phyloP scores from a whole-genome alignment of 495 filamentous ascomycete species.

The Xylaria venustula region DNA sequence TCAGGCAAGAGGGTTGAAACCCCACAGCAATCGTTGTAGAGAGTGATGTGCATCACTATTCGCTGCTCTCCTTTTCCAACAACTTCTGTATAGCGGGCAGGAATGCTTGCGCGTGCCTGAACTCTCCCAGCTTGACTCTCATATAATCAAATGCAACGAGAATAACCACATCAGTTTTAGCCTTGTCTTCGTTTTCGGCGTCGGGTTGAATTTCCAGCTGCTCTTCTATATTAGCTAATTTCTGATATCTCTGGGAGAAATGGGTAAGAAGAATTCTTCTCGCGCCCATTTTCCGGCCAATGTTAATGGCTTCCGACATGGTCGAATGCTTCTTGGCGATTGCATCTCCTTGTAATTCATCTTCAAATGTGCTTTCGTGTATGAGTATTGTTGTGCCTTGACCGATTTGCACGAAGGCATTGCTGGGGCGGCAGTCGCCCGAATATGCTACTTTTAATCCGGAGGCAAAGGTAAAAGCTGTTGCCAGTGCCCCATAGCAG shows the following conservation, averaged over 20 bases:
- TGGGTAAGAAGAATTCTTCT: conserved; percentile 79
- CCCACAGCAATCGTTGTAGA: too few relatives aligned
- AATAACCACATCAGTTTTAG: conserved; percentile 49
- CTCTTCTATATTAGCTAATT: conserved; percentile 59
- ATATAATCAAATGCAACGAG: conserved; percentile 89
- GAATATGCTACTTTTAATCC: conserved; percentile 89
- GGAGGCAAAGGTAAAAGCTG: conserved; percentile 70
- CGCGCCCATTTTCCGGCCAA: conserved; percentile 76
- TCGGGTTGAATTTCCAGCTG: conserved; percentile 15
- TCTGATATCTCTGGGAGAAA: conserved; percentile 95
- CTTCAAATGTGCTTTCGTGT: conserved; percentile 95
- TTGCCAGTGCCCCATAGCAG: conserved; percentile 74
- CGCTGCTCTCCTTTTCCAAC: too few relatives aligned
- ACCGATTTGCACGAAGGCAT: conserved; percentile 67
- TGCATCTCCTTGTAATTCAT: conserved; percentile 75
- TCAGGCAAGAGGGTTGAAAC: too few relatives aligned
- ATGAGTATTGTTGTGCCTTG: conserved; percentile 75
- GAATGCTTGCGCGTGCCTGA: conserved; percentile 72
- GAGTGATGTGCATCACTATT: too few relatives aligned
- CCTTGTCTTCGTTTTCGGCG: conserved; percentile 12
- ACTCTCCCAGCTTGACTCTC: conserved; percentile 76
- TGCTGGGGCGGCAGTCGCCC: conserved; percentile 83
- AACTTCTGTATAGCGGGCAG: conserved; percentile 69
- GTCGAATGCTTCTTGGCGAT: conserved; percentile 88
- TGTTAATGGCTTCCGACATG: conserved; percentile 73